Percentiles rank a stretch among this genome's conserved stretches.
These are phyloP conservation scores for Penicillium sp. DNA, from an alignment of 2,329 filamentous ascomycete species.

Conservation along the genomic window DNA sequence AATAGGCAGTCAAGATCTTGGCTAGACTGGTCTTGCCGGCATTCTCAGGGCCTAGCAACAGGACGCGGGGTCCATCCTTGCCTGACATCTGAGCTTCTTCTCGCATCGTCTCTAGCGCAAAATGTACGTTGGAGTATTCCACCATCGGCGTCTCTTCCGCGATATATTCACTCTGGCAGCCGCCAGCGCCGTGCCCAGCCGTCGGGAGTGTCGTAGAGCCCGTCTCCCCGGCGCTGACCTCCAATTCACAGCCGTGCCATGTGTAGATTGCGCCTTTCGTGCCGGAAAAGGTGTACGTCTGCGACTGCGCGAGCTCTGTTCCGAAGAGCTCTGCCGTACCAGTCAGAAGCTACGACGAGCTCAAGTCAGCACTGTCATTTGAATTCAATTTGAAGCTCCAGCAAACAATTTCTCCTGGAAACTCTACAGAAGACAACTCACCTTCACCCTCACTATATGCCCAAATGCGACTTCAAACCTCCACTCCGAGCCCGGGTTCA, in stretches of 20 bases:
- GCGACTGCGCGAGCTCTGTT: constrained; percentile 79
- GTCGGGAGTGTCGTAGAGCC: constrained; percentile 31
- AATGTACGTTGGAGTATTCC: constrained; percentile 79
- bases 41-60: constrained; percentile 73
- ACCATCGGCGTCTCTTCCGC: constrained; percentile 78
- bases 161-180: constrained; percentile 63
- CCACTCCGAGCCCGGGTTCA: constrained; percentile 69
- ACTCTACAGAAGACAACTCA: constrained; percentile 25
- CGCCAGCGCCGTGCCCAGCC: constrained; percentile 48
- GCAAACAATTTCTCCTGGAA: background rate
- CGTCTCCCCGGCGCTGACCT: constrained; percentile 62
- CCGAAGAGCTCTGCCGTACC: constrained; percentile 93
- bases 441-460: constrained; percentile 51
- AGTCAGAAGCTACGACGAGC: constrained; percentile 55
- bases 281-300: constrained; percentile 74
- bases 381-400: background rate
- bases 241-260: constrained; percentile 83
- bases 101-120: constrained; percentile 72
- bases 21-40: constrained; percentile 79
- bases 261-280: constrained; percentile 85
- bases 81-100: constrained; percentile 52
- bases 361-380: constrained; percentile 4
- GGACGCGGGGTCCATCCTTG: constrained; percentile 68
- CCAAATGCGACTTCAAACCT: constrained; percentile 66
- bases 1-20: constrained; percentile 74